Evolutionary conservation across 148 eudicot genomes (phyloP).

Genomic region (Hydrangea macrophylla): DNA sequence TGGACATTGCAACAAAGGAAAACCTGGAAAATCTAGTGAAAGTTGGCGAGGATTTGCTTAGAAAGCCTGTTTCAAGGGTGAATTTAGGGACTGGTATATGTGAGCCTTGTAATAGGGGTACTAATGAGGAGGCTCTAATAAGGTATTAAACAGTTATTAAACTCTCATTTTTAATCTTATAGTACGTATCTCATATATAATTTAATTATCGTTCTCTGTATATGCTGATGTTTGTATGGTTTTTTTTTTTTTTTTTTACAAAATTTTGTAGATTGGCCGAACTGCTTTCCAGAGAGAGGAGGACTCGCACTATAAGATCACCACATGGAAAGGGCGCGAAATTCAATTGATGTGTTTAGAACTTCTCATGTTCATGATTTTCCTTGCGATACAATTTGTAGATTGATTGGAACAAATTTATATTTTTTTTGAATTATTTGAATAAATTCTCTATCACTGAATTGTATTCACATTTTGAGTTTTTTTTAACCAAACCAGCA

Average conservation of each 20-base stretch:
- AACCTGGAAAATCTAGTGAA: conserved; percentile 36
- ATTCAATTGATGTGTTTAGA: background rate
- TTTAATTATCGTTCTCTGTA: background rate
- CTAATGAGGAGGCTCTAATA: conserved; percentile 33
- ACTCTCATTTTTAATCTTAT: too few relatives aligned
- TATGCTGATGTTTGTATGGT: background rate
- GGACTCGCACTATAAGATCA: conserved; percentile 29
- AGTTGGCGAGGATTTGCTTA: conserved; percentile 33
- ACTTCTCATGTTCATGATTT: too few relatives aligned
- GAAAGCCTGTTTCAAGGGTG: conserved; percentile 33
- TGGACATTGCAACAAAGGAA: conserved; percentile 36
- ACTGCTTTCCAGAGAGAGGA: conserved; percentile 34
- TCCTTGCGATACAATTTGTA: too few relatives aligned
- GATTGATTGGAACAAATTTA: too few relatives aligned
- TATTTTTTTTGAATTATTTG: too few relatives aligned
- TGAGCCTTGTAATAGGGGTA: conserved; percentile 25
- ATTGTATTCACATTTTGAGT: too few relatives aligned
- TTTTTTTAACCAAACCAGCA: too few relatives aligned
- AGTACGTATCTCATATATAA: background rate
- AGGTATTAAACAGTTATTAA: conserved; percentile 15
- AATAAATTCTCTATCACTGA: too few relatives aligned
- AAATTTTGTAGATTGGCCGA: conserved; percentile 25
- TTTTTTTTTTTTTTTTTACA: too few relatives aligned
- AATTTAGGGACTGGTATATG: conserved; percentile 22
- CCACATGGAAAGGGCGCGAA: conserved; percentile 13